Percentiles rank a stretch among this genome's conserved stretches.
These are phyloP conservation scores for Starmerella vaccinii DNA, from an alignment of 805 yeast species.

Conservation along the genomic window DNA sequence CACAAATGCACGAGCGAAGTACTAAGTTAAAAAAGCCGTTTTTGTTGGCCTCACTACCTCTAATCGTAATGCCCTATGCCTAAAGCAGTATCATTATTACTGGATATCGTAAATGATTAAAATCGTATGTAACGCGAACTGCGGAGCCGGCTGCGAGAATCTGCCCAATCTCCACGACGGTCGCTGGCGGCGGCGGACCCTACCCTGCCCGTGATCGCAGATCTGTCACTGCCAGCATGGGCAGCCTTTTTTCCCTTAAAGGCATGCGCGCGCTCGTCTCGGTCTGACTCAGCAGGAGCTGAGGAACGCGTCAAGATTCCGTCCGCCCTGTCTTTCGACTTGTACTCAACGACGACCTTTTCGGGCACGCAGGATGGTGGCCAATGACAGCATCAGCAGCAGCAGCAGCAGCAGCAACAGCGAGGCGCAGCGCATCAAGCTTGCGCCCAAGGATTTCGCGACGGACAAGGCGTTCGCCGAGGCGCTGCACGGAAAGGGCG, in stretches of 20 bases:
- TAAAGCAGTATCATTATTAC: too few species aligned
- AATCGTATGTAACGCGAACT: too few species aligned
- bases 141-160: too few species aligned
- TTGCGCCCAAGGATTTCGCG: slow-evolving; percentile 47
- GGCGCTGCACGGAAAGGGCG: slow-evolving; percentile 74
- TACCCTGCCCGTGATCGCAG: not conserved
- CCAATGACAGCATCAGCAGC: not conserved
- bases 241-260: not conserved
- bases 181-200: not conserved
- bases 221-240: not conserved
- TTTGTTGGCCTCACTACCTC: too few species aligned
- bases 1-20: too few species aligned
- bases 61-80: too few species aligned
- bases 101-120: too few species aligned
- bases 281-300: too few species aligned
- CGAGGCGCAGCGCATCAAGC: slow-evolving; percentile 24
- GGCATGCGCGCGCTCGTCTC: not conserved
- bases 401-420: too few species aligned
- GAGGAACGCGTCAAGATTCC: not conserved
- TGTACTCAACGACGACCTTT: not conserved
- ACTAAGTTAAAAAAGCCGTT: too few species aligned
- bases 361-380: not conserved
- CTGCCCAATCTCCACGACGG: too few species aligned
- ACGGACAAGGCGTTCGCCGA: slow-evolving; percentile 65
- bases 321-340: not conserved